These are phyloP conservation scores for Populus tremula DNA, from an alignment of 345 rosid species.

Conservation along the genomic window DNA sequence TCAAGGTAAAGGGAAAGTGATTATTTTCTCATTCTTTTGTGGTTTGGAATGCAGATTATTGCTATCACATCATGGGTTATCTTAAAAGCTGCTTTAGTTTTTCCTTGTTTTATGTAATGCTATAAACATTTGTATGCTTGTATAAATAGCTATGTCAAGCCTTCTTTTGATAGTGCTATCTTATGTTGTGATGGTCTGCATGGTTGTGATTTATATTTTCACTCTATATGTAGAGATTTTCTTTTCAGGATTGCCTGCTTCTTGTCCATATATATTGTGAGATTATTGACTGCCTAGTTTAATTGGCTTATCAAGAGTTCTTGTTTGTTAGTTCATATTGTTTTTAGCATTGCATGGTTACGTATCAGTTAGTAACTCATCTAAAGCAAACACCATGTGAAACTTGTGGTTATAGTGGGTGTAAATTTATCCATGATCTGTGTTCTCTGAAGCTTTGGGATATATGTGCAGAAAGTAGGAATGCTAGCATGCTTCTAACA, in stretches of 20 bases:
- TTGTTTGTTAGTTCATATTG: not conserved
- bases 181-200: not conserved
- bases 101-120: not conserved
- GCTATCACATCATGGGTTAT: not conserved
- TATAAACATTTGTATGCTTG: not conserved
- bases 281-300: not conserved
- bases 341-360: not conserved
- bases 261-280: not conserved
- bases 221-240: not conserved
- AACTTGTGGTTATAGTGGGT: not conserved
- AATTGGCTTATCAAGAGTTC: slow-evolving; percentile 3
- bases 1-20: not conserved
- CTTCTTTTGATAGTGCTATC: not conserved
- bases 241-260: not conserved
- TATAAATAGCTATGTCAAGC: not conserved
- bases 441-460: not conserved
- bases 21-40: not conserved
- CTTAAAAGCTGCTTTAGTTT: not conserved
- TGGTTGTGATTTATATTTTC: not conserved
- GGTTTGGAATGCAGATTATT: too few relatives aligned
- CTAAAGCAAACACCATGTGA: not conserved
- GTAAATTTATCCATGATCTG: not conserved
- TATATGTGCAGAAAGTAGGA: not conserved
- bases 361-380: not conserved
- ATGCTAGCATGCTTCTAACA: not conserved